Percentiles rank a stretch among this genome's conserved stretches.
Conservation (phyloP, 1,139 yeast species). For the Candida glucosophila region DNA sequence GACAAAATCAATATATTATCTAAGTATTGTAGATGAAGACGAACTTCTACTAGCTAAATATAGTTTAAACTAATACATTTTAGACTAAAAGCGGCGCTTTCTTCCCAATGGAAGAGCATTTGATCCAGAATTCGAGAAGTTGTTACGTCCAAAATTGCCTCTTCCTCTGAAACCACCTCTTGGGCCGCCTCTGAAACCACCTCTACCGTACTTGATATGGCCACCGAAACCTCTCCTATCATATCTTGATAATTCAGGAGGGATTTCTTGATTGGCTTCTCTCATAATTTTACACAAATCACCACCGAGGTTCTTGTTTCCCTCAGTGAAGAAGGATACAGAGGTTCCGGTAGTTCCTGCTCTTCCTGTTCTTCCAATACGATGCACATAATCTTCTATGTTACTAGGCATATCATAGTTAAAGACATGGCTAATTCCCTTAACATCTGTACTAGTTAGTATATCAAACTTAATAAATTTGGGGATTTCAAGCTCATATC, state of each 20-base stretch:
- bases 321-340: slow-evolving; percentile 86
- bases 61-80: too few species aligned
- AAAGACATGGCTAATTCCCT: slow-evolving; percentile 88
- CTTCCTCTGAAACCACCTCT: slow-evolving; percentile 33
- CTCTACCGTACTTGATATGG: slow-evolving; percentile 52
- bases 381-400: slow-evolving; percentile 93
- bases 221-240: slow-evolving; percentile 47
- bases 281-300: slow-evolving; percentile 83
- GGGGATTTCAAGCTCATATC: neutral
- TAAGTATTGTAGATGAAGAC: too few species aligned
- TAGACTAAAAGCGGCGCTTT: too few species aligned
- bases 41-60: too few species aligned
- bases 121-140: slow-evolving; percentile 20
- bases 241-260: slow-evolving; percentile 50
- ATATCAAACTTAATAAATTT: too few species aligned
- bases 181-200: slow-evolving; percentile 48
- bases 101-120: slow-evolving; percentile 24
- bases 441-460: slow-evolving; percentile 59
- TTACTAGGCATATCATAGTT: slow-evolving; percentile 98
- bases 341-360: slow-evolving; percentile 97
- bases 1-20: too few species aligned
- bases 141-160: slow-evolving; percentile 19
- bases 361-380: slow-evolving; percentile 98
- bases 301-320: slow-evolving; percentile 80
- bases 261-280: slow-evolving; percentile 91